These are phyloP conservation scores for Boletus rex-veris DNA, from an alignment of 768 basidiomycete species.

Conservation along the genomic window DNA sequence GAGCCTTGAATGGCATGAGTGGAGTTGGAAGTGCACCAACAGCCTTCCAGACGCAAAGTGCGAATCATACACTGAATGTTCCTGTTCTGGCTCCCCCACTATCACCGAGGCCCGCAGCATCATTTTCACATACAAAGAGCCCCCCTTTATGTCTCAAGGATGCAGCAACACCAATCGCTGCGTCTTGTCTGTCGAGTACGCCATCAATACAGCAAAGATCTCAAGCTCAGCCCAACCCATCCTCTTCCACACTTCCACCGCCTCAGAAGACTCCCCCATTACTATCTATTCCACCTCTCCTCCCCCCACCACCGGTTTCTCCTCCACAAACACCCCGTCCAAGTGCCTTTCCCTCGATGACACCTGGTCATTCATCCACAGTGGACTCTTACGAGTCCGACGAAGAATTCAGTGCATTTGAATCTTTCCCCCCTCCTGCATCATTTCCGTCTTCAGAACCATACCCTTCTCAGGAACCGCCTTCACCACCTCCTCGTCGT, in stretches of 20 bases:
- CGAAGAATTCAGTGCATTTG: constrained; percentile 54
- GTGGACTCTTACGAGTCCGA: constrained; percentile 30
- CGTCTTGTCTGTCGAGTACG: constrained; percentile 1
- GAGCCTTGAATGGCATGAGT: background rate
- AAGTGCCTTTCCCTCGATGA: constrained; percentile 1
- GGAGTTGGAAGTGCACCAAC: background rate
- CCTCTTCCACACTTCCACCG: constrained; percentile 23
- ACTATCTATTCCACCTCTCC: constrained; percentile 27
- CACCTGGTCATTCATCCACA: constrained; percentile 8
- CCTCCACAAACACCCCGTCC: constrained; percentile 33
- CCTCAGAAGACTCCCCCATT: constrained; percentile 21
- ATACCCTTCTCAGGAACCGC: constrained; percentile 15
- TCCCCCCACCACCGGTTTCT: constrained; percentile 31
- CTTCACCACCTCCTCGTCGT: constrained; percentile 29
- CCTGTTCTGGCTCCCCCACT: constrained; percentile 22
- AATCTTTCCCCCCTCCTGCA: constrained; percentile 28
- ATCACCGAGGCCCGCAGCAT: constrained; percentile 30
- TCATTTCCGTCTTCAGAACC: constrained; percentile 3
- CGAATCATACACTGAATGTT: constrained; percentile 5
- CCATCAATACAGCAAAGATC: constrained; percentile 11
- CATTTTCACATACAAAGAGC: constrained; percentile 14
- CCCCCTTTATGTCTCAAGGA: constrained; percentile 8
- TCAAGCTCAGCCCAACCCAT: constrained; percentile 17
- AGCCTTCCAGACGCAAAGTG: background rate
- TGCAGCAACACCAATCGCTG: background rate